A percentile compares a stretch with the other conserved stretches of the same genome.
Conservation (phyloP, 805 yeast genomes). For the Starmera amethionina region DNA sequence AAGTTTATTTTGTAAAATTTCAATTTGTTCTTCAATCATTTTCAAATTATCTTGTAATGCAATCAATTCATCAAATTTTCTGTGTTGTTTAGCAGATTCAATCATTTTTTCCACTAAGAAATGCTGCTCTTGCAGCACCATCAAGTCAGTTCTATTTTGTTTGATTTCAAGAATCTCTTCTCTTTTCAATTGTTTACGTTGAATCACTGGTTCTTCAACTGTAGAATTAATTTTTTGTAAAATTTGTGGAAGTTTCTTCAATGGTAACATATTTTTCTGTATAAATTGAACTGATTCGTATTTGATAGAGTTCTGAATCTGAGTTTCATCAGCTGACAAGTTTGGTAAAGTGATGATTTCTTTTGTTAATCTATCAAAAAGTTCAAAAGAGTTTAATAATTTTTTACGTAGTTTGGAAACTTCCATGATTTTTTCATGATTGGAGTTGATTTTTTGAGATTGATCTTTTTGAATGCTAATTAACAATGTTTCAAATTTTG, state of each 20-base stretch:
- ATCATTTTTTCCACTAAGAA: conserved; percentile 62
- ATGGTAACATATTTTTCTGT: conserved; percentile 55
- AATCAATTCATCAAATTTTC: conserved; percentile 70
- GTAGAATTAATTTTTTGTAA: conserved; percentile 18
- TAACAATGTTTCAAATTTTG: conserved; percentile 32
- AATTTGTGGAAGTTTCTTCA: conserved; percentile 48
- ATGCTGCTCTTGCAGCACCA: conserved; percentile 81
- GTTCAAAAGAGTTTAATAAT: conserved; percentile 38
- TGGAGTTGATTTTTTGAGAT: conserved; percentile 16
- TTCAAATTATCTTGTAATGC: conserved; percentile 45
- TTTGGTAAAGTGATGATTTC: conserved; percentile 27
- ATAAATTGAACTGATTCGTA: conserved; percentile 48
- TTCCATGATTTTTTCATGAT: conserved; percentile 21
- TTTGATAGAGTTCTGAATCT: conserved; percentile 44
- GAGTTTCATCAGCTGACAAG: conserved; percentile 31
- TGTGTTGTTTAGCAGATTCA: conserved; percentile 45
- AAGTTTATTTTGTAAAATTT: conserved; percentile 33
- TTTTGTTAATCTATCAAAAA: conserved; percentile 41
- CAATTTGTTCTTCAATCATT: conserved; percentile 46
- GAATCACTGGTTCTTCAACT: conserved; percentile 6
- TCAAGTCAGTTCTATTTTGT: conserved; percentile 56
- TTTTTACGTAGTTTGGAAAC: conserved; percentile 33
- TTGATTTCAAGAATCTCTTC: conserved; percentile 46
- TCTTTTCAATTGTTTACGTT: conserved; percentile 19
- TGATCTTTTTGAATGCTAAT: conserved; percentile 17